Base-by-base conservation (phyloP, 176 grass and related monocot genomes). In the Elymus sibiricus region DNA sequence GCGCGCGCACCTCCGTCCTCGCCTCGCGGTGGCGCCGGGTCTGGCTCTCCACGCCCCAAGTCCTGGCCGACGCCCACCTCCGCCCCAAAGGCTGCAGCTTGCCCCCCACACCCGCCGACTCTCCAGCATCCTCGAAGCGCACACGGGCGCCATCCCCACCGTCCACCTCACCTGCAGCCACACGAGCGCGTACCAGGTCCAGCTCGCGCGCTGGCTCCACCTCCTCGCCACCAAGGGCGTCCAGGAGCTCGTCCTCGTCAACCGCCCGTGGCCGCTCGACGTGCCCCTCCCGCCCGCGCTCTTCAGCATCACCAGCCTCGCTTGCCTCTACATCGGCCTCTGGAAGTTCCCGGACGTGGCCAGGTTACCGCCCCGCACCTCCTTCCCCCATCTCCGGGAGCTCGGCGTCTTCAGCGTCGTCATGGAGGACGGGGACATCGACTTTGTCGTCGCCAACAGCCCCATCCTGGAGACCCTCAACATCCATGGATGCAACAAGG, bases 1-100 rank as follows among this genome's bases (percentile, higher is more conserved):
- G 37, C 22, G 78, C 78, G 13, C n/a, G n/a, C 78, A 80, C 78
- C 73, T 24, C 78, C 58, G 59, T 64, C 31, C 78, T 80, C 5
- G 64, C 56, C 58, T n/a, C 56, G 28, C 78, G 59, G 37, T 80
- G 78, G 78, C 78, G 78, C 31, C 7, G 32, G 5, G 7, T 80
- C 56, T 80, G 56, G 59, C 29, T n/a, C 55, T 65, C 58, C 58
- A n/a, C 24, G 3, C 78, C 78, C 2, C 59, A 42, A 22, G 16
- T 64, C 59, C 35, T 46, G 24, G 12, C 10, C n/a, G 73, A 76
- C 73, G 42, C 13, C 73, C 73, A 77, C 74, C 46, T 77, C 74
- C 11, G 29, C 40, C 59, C n/a, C n/a, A 5, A 38, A 29, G 10
- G 31, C 2, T 6, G 12, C 22, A 10, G 5, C 39, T 28, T 46